phyloP scores from a whole-genome alignment of 805 yeast species.

The Ogataea pilisensis region DNA sequence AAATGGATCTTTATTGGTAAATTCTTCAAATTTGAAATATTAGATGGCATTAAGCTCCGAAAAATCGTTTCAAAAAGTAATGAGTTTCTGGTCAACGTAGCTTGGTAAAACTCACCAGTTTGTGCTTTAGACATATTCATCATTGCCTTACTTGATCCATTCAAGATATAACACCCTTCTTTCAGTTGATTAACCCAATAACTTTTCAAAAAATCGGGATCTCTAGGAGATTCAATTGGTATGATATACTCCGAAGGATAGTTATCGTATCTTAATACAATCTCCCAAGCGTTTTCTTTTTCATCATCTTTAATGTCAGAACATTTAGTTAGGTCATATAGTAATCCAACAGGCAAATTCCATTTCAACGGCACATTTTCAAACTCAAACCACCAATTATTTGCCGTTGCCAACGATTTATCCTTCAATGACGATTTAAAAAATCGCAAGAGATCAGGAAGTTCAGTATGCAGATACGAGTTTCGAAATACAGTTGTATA shows the following conservation, averaged over 20 bases:
- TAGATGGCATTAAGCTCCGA: constrained; percentile 26
- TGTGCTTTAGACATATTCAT: constrained; percentile 69
- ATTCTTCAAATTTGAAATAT: constrained; percentile 25
- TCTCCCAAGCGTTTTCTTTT: constrained; percentile 37
- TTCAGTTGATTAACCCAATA: constrained; percentile 77
- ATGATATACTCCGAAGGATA: constrained; percentile 44
- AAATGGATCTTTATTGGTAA: constrained; percentile 49
- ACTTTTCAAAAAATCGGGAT: constrained; percentile 34
- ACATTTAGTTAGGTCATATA: constrained; percentile 41
- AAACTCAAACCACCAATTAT: constrained; percentile 61
- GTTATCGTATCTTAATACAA: constrained; percentile 38
- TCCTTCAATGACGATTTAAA: constrained; percentile 32
- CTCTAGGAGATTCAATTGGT: constrained; percentile 24
- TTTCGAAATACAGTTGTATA: constrained; percentile 36
- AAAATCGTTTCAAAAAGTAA: constrained; percentile 19
- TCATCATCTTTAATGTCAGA: constrained; percentile 14
- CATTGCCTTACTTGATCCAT: constrained; percentile 76
- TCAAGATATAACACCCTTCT: constrained; percentile 71
- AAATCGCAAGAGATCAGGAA: constrained; percentile 34
- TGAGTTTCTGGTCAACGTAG: constrained; percentile 28
- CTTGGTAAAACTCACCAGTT: constrained; percentile 52
- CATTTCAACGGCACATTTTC: constrained; percentile 65
- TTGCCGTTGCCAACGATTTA: constrained; percentile 11
- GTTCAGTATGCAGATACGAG: constrained; percentile 46
- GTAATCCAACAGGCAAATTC: constrained; percentile 72